Conservation (phyloP, 345 rosid species). For the Schrenkiella parvula region DNA sequence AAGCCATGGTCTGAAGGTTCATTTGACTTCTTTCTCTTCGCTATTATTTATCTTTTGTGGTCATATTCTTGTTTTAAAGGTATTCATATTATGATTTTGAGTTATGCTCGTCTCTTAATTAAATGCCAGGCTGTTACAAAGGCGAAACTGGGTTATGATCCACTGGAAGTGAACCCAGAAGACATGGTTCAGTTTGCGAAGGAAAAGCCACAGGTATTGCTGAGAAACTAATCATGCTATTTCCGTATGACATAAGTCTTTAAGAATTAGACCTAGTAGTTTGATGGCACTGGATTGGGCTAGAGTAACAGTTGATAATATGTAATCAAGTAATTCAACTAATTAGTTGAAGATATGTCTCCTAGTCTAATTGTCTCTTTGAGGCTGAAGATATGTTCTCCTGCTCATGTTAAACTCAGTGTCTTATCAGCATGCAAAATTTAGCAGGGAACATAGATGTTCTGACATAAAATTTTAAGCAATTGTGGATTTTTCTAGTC, state of each 20-base stretch:
- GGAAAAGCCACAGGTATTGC: slow-evolving; percentile 86
- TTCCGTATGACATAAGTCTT: neutral
- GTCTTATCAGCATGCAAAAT: slow-evolving; percentile 5
- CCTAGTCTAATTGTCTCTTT: neutral
- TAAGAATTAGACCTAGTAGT: neutral
- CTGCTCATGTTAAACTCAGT: neutral
- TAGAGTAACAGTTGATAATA: slow-evolving; percentile 1
- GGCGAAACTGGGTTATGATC: slow-evolving; percentile 97
- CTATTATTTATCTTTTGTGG: slow-evolving; percentile 6
- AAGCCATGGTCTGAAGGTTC: slow-evolving; percentile 95
- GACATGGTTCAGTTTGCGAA: slow-evolving; percentile 96
- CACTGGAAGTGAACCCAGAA: slow-evolving; percentile 95
- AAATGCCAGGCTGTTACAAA: slow-evolving; percentile 80
- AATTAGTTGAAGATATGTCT: neutral
- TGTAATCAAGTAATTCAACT: slow-evolving; percentile 3
- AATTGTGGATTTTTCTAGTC: slow-evolving; percentile 21
- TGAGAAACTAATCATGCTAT: slow-evolving; percentile 11
- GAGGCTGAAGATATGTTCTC: neutral
- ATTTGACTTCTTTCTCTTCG: slow-evolving; percentile 8
- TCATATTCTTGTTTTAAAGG: neutral
- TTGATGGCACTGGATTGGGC: slow-evolving; percentile 2
- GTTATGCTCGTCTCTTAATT: slow-evolving; percentile 20
- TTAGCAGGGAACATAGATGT: slow-evolving; percentile 1
- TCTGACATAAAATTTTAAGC: neutral
- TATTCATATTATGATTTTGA: neutral